Base-by-base conservation (phyloP, 139 green algal genomes). In the Trebouxia sp. region DNA sequence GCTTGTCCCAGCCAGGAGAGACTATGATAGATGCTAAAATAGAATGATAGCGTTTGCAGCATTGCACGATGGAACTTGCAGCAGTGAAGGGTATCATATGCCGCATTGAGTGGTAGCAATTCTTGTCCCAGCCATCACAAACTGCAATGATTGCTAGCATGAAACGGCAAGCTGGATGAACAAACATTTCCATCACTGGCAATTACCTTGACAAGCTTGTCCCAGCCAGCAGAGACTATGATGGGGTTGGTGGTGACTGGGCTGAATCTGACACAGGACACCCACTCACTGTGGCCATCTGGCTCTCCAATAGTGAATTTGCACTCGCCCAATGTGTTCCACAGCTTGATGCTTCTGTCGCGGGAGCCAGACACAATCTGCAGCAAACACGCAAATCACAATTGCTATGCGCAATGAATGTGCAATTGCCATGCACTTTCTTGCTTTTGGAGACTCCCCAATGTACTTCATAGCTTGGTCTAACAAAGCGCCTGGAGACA, bases 241-340 rank as follows among this genome's bases (percentile, higher is more conserved):
- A 99, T 96, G 80, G 97, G 97, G 88, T 97, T 97, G 76, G 87
- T 87, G 82, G 91, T 93, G 56, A 97, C 94, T 67, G 97, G 97
- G 58, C 95, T 99, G 96, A 99, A 99, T 83, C 97, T 92, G 83
- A 99, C 97, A 88, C 96, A 99, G 17, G 89, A 96, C 47, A 99
- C 96, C 96, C 96, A 99, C 85, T 96, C 94, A 32, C 91, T 95
- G 93, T 99, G 96, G 69, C 96, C 96, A 67, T 98, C 95, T 41
- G 91, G 91, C 83, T 99, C 87, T 65, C 84, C 92, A 70, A 99
- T 98, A 70, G 93, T 98, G 95, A 98, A 98, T 92, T 99, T 99
- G 94, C 97, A 99, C 94, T 99, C 97, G 70, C 95, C 97, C 67
- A 99, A 88, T 37, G 96, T 99, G 94, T 99, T 98, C 95, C 96